Conservation (phyloP, 2,329 filamentous ascomycete genomes). For the Pseudonectria foliicola region DNA sequence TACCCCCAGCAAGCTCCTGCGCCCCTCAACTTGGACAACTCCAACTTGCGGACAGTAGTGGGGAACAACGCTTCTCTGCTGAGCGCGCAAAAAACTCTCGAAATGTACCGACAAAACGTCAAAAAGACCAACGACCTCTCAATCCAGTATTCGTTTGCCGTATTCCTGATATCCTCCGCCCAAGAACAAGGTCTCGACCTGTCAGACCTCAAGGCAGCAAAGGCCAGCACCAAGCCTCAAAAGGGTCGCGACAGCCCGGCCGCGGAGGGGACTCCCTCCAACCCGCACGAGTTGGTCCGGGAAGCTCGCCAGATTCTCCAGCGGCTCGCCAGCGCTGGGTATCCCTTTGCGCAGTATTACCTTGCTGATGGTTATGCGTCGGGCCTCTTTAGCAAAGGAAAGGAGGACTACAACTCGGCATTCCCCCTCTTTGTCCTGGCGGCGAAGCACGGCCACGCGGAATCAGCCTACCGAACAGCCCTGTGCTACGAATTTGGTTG, state of each 20-base stretch:
- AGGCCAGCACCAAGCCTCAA: constrained; percentile 38
- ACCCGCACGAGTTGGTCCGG: constrained; percentile 63
- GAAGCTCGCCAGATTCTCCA: constrained; percentile 89
- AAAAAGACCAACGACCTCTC: constrained; percentile 91
- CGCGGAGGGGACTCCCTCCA: constrained; percentile 39
- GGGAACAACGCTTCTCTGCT: constrained; percentile 88
- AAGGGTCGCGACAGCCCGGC: constrained; percentile 42
- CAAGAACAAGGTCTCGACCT: constrained; percentile 63
- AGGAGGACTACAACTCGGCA: constrained; percentile 82
- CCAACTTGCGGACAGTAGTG: constrained; percentile 67
- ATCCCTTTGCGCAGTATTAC: constrained; percentile 97
- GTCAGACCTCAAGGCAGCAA: constrained; percentile 39
- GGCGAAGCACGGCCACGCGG: constrained; percentile 93
- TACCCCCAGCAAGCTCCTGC: constrained; percentile 71
- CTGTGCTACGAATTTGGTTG: constrained; percentile 98
- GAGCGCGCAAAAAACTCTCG: constrained; percentile 85
- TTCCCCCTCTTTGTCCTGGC: constrained; percentile 90
- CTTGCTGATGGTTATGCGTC: constrained; percentile 91
- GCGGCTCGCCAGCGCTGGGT: constrained; percentile 76
- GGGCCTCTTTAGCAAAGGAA: constrained; percentile 90
- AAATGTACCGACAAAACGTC: constrained; percentile 95
- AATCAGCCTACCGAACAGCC: constrained; percentile 87
- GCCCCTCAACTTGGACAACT: constrained; percentile 70
- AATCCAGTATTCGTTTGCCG: constrained; percentile 92
- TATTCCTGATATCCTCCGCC: constrained; percentile 86